Percentiles rank a stretch among this genome's conserved stretches.
Evolutionary conservation across 1,284 basidiomycete genomes (phyloP).

Genomic region (Fistulinella staudtii): DNA sequence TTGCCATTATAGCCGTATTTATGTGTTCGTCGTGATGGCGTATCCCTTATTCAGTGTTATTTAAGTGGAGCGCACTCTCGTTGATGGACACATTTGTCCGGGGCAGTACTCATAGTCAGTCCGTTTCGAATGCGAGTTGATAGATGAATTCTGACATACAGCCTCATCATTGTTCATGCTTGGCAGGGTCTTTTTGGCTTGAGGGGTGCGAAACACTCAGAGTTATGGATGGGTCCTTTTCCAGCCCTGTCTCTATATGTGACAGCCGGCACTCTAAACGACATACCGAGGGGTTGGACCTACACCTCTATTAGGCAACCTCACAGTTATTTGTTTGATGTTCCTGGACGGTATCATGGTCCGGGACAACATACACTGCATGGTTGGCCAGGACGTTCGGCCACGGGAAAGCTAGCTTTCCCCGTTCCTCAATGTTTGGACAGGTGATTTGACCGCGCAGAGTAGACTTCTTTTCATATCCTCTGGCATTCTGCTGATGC

Average conservation of each 20-base stretch:
- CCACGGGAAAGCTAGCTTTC: slow-evolving; percentile 3
- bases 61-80: background rate
- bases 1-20: slow-evolving; percentile 8
- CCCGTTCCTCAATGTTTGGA: slow-evolving; percentile 1
- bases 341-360: slow-evolving; percentile 24
- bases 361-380: slow-evolving; percentile 13
- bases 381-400: slow-evolving; percentile 5
- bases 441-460: background rate
- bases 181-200: slow-evolving; percentile 1
- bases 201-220: slow-evolving; percentile 5
- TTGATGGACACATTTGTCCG: background rate
- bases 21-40: slow-evolving; percentile 21
- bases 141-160: background rate
- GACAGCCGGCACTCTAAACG: slow-evolving; percentile 13
- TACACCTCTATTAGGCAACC: slow-evolving; percentile 15
- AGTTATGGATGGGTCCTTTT: slow-evolving; percentile 9
- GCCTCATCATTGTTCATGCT: background rate
- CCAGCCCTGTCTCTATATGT: slow-evolving; percentile 15
- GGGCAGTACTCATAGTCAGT: background rate
- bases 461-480: slow-evolving; percentile 12
- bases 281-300: slow-evolving; percentile 5
- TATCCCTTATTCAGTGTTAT: slow-evolving; percentile 4
- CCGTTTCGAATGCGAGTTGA: background rate
- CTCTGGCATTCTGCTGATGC: slow-evolving; percentile 21
- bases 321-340: slow-evolving; percentile 12